phyloP scores from a whole-genome alignment of 208 protist species.

The Crithidia expoeki region DNA sequence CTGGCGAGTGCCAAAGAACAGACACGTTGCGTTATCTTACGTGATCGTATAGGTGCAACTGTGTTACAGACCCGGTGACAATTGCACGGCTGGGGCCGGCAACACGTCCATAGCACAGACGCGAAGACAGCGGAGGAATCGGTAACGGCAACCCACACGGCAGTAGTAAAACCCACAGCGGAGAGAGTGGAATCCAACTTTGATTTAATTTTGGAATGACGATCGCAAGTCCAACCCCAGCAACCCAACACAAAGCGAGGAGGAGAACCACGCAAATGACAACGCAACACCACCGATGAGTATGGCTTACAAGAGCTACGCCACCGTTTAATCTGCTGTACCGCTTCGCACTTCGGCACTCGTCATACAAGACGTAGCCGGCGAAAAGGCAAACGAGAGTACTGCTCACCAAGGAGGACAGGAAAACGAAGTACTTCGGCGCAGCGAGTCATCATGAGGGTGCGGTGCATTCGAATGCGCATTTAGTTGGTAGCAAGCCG shows the following conservation, averaged over 20 bases:
- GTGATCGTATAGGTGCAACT: no score
- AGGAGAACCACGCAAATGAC: neutral
- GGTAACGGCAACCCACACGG: neutral
- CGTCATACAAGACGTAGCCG: neutral
- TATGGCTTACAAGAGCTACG: no score
- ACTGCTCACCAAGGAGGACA: neutral
- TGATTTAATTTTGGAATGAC: conserved; percentile 11
- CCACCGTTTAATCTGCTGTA: no score
- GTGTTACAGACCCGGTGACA: neutral
- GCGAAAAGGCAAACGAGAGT: neutral
- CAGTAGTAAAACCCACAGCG: neutral
- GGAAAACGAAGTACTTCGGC: neutral
- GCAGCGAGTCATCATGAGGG: conserved; percentile 11
- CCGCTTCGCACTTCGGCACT: no score
- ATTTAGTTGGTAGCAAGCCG: conserved; percentile 3
- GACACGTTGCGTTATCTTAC: no score
- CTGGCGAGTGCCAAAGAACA: no score
- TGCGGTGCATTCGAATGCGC: neutral
- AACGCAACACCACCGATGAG: neutral
- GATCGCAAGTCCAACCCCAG: neutral
- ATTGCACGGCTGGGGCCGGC: neutral
- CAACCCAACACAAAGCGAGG: conserved; percentile 1
- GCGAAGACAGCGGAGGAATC: neutral
- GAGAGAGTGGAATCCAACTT: neutral
- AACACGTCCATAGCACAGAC: neutral